Percentiles rank a stretch among this genome's conserved stretches.
Evolutionary conservation across 768 basidiomycete genomes (phyloP).

Genomic region (Termitomyces sp.): DNA sequence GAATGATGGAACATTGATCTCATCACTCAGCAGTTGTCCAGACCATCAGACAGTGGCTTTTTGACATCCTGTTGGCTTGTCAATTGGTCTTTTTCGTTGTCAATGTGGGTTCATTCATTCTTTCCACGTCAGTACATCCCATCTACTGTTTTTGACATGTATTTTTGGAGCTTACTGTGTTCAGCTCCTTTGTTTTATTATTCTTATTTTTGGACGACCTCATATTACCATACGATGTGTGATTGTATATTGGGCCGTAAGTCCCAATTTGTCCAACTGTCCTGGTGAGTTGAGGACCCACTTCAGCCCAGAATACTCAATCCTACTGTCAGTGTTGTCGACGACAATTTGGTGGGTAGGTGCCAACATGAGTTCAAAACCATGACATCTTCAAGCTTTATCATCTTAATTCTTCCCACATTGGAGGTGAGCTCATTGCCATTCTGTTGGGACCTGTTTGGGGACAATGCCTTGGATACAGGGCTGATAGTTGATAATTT

Average conservation of each 20-base stretch:
- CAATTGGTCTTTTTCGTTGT: too few species aligned
- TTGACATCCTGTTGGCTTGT: too few species aligned
- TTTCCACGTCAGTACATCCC: too few species aligned
- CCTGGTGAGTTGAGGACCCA: conserved; percentile 23
- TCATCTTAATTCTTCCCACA: not conserved
- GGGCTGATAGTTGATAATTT: not conserved
- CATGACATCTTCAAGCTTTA: not conserved
- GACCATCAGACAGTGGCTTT: too few species aligned
- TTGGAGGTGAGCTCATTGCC: not conserved
- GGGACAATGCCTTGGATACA: not conserved
- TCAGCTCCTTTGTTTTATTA: too few species aligned
- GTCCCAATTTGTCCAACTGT: conserved; percentile 21
- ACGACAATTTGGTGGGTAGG: conserved; percentile 14
- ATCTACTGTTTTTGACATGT: too few species aligned
- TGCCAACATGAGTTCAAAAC: not conserved
- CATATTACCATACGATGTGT: conserved; percentile 26
- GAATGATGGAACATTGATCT: too few species aligned
- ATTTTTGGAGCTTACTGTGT: too few species aligned
- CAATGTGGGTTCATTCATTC: too few species aligned
- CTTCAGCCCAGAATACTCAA: conserved; percentile 19
- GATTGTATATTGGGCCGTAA: conserved; percentile 25
- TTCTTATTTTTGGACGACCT: too few species aligned
- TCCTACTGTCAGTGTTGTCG: conserved; percentile 26
- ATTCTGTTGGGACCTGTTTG: not conserved
- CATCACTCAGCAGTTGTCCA: too few species aligned